Conservation (phyloP, 768 basidiomycete genomes). For the Boletus sp. region DNA sequence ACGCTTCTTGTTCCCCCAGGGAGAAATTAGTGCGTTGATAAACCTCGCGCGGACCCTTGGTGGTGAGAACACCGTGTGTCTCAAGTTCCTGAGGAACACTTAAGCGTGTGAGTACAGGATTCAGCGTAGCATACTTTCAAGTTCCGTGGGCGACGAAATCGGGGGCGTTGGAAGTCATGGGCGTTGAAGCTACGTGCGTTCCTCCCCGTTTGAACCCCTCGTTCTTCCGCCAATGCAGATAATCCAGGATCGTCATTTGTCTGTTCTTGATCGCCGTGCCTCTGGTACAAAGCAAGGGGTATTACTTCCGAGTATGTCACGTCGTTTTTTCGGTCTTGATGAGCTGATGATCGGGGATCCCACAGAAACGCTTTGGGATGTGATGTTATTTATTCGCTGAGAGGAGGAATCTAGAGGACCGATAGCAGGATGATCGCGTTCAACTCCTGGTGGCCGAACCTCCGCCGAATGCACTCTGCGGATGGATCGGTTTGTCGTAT, state of each 20-base stretch:
- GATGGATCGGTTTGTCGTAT: not conserved
- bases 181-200: slow-evolving; percentile 38
- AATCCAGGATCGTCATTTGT: slow-evolving; percentile 28
- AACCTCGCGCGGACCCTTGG: slow-evolving; percentile 37
- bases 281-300: slow-evolving; percentile 33
- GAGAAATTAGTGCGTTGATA: slow-evolving; percentile 43
- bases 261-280: slow-evolving; percentile 38
- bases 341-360: not conserved
- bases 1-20: slow-evolving; percentile 16
- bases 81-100: not conserved
- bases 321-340: not conserved
- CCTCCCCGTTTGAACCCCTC: not conserved
- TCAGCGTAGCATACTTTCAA: slow-evolving; percentile 40
- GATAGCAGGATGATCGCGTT: too few relatives aligned
- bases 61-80: slow-evolving; percentile 16
- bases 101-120: slow-evolving; percentile 17
- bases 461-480: not conserved
- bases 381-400: slow-evolving; percentile 1
- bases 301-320: slow-evolving; percentile 32
- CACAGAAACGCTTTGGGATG: slow-evolving; percentile 20
- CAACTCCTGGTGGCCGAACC: not conserved
- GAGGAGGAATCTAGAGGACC: not conserved
- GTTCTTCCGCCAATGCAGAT: not conserved
- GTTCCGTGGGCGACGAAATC: slow-evolving; percentile 37
- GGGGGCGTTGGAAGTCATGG: slow-evolving; percentile 35